These are phyloP conservation scores for Potentilla sterilis DNA, from an alignment of 306 rosid genomes.

Conservation along the genomic window DNA sequence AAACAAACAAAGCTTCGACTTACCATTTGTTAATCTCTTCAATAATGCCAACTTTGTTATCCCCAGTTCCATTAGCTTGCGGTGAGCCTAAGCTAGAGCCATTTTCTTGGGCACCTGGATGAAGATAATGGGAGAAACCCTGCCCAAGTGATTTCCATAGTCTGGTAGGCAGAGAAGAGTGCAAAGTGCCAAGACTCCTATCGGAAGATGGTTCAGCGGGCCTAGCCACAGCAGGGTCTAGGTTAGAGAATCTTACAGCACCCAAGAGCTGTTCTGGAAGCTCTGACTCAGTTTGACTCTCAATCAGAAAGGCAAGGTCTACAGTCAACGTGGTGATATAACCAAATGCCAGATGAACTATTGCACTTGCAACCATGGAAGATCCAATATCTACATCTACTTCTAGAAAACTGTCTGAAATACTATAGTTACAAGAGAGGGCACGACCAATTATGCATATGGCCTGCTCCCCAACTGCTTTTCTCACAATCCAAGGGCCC, in stretches of 20 bases:
- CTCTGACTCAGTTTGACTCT: constrained; percentile 67
- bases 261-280: constrained; percentile 79
- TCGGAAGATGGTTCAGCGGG: constrained; percentile 43
- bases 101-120: constrained; percentile 58
- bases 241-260: constrained; percentile 66
- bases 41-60: constrained; percentile 25
- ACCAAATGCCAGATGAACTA: constrained; percentile 81
- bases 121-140: constrained; percentile 61
- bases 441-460: constrained; percentile 79
- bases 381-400: constrained; percentile 91
- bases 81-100: constrained; percentile 36
- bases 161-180: constrained; percentile 52
- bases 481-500: constrained; percentile 92
- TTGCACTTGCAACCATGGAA: constrained; percentile 82
- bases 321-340: constrained; percentile 67
- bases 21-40: constrained; percentile 36
- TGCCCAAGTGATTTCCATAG: constrained; percentile 76
- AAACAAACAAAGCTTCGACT: constrained; percentile 15
- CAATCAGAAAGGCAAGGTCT: constrained; percentile 84
- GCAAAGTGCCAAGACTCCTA: constrained; percentile 28
- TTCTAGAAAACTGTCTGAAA: constrained; percentile 64
- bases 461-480: constrained; percentile 92
- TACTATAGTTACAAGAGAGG: constrained; percentile 56
- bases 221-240: constrained; percentile 69
- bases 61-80: constrained; percentile 32